phyloP scores from a whole-genome alignment of 768 basidiomycete genomes.

The Auricularia cornea region DNA sequence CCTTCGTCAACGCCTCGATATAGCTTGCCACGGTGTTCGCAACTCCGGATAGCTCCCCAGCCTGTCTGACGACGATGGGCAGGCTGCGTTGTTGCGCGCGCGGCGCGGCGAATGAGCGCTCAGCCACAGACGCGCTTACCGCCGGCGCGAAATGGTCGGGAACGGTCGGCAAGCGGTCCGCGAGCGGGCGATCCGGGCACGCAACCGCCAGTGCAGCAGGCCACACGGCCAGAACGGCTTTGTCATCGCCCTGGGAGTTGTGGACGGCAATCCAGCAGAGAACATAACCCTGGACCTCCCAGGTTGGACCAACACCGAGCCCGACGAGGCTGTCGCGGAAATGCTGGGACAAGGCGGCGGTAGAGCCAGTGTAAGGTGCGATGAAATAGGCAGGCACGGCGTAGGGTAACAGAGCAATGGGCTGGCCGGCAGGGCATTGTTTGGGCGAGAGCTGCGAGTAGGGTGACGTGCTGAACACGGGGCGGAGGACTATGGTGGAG shows the following conservation, averaged over 20 bases:
- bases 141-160: conserved; percentile 45
- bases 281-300: conserved; percentile 34
- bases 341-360: conserved; percentile 48
- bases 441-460: conserved; percentile 32
- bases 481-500: conserved; percentile 5
- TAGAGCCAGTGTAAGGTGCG: conserved; percentile 60
- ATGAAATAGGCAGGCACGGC: conserved; percentile 68
- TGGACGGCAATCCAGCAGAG: conserved; percentile 70
- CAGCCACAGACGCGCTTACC: not conserved
- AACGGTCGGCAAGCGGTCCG: conserved; percentile 39
- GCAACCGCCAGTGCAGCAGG: conserved; percentile 51
- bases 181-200: conserved; percentile 30
- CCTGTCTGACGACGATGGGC: conserved; percentile 33
- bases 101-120: not conserved
- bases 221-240: conserved; percentile 68
- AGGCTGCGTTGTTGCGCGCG: conserved; percentile 37
- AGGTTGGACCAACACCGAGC: conserved; percentile 31
- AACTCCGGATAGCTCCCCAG: conserved; percentile 41
- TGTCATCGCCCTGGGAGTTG: conserved; percentile 73
- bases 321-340: conserved; percentile 59
- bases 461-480: conserved; percentile 8
- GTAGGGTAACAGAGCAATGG: conserved; percentile 62
- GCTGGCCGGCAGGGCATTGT: conserved; percentile 40
- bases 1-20: conserved; percentile 67
- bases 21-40: conserved; percentile 59